Base-by-base conservation (phyloP, 768 basidiomycete species). In the Trametes maxima region DNA sequence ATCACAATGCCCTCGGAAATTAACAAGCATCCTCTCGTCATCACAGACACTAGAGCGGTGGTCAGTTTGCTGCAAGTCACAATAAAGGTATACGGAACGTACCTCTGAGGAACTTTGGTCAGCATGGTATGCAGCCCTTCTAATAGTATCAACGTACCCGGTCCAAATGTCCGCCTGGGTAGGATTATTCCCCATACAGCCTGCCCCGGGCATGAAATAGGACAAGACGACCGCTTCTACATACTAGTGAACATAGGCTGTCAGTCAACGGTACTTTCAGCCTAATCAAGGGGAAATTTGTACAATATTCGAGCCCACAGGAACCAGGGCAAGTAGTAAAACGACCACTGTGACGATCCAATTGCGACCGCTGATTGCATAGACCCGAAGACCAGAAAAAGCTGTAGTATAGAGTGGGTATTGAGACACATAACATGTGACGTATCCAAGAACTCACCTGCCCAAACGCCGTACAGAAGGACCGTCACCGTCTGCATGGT, bases 1-100 rank as follows among this genome's bases (percentile, higher is more conserved):
- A 66, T 54, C 35, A 63, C 62, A 25, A 63, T 60, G 16, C 42
- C 50, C 8, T 66, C 65, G 16, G 62, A 63, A 5, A 40, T 35
- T 2, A 54, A 61, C 55, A 63, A 47, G 24, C 37, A 54, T 1
- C 51, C 48, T 3, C 65, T 50, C 10, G 65, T 58, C 21, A 24
- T 14, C 11, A 66, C 33, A 17, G 19, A 66, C 61, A 63, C 39
- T 17, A 12, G 2, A 19, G n/a, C 12, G 11, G 1, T 17, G 8
- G 1, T 37, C 17, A 16, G 21, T 17, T 25, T 33, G 25, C 16
- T 17, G 5, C 5, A 25, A 22, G 13, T 17, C 35, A 13, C 13
- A 19, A n/a, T 2, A 10, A 35, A n/a, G n/a, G 14, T 36, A 8
- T 6, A 19, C 17, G 14, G 10, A 3, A 36, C 49, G 5, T 35